phyloP scores from a whole-genome alignment of 2,329 filamentous ascomycete genomes.

The Ascocoryne sarcoides region DNA sequence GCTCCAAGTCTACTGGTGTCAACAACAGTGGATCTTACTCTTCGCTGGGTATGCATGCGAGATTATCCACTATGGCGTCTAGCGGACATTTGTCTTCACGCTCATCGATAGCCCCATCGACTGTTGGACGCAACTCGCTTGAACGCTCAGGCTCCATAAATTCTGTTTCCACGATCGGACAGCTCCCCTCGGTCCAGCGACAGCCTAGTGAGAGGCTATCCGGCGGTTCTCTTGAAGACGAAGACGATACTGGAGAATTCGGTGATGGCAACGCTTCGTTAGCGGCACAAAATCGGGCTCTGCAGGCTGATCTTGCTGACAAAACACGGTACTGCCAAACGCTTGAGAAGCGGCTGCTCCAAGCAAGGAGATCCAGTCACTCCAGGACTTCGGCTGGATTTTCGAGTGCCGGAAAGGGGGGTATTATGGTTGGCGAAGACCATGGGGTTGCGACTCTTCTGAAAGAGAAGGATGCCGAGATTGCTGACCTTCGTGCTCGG shows the following conservation, averaged over 20 bases:
- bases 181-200: slow-evolving; percentile 17
- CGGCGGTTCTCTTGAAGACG: slow-evolving; percentile 38
- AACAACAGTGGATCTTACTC: slow-evolving; percentile 69
- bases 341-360: slow-evolving; percentile 81
- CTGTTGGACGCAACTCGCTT: slow-evolving; percentile 33
- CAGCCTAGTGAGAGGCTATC: slow-evolving; percentile 23
- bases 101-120: slow-evolving; percentile 62
- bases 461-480: slow-evolving; percentile 86
- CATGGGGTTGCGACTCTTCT: slow-evolving; percentile 64
- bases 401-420: slow-evolving; percentile 45
- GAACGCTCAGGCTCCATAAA: slow-evolving; percentile 60
- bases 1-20: slow-evolving; percentile 91
- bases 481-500: slow-evolving; percentile 78
- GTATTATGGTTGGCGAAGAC: slow-evolving; percentile 67
- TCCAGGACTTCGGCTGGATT: slow-evolving; percentile 75
- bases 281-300: slow-evolving; percentile 76
- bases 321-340: slow-evolving; percentile 96
- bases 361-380: slow-evolving; percentile 83
- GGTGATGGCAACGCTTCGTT: slow-evolving; percentile 79
- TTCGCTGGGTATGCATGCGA: slow-evolving; percentile 54
- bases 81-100: slow-evolving; percentile 43
- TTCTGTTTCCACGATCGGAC: slow-evolving; percentile 36
- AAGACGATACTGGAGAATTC: slow-evolving; percentile 70
- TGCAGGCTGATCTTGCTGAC: slow-evolving; percentile 91
- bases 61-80: slow-evolving; percentile 40